Evolutionary conservation across 2,329 filamentous ascomycete species (phyloP), one percentile per base, ranked within the genome.

Genomic region (Exophiala bonariae): DNA sequence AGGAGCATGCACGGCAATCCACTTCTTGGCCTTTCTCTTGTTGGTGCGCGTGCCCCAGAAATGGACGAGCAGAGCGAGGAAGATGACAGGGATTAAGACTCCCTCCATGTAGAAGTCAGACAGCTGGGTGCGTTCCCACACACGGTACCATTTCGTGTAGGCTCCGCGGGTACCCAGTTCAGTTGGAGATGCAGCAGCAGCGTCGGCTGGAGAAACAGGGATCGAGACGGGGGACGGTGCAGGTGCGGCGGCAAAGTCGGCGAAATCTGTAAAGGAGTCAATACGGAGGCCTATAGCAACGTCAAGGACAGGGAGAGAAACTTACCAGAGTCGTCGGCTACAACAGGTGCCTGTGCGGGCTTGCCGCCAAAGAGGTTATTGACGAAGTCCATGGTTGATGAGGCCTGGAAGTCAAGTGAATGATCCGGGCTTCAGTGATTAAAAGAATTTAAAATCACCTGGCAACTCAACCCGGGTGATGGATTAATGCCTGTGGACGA

Each of bases 91-190:
- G 50, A 96, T 73, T 61, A 99, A 87, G 66, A 90, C 73, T 50
- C 87, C 86, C 74, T 99, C 93, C 61, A 85, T 80, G 71, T 83
- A 83, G 78, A 99, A 99, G 68, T 99, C 93, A 63, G 78, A 79
- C 50, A 85, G 74, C 19, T 83, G 83, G 62, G 91, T 84, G 63
- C 93, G 89, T 79, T 97, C 91, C 79, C 95, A 93, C 52, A 97
- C 77, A 47, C 90, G 89, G 74, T 97, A 99, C 93, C 93, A 99
- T 76, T 89, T 89, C 41, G 90, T 96, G 69, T 86, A 96, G 34
- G 66, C 69, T 35, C 77, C 75, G 37, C 71, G 67, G 35, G 73
- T 74, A 50, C 78, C 76, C 14, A 69, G 64, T 23, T n/a, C n/a
- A n/a, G n/a, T n/a, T n/a, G n/a, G n/a, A n/a, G n/a, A n/a, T n/a